Evolutionary conservation across 2,329 filamentous ascomycete species (phyloP), one percentile per base, ranked within the genome.

Genomic region (Alternaria alternata): DNA sequence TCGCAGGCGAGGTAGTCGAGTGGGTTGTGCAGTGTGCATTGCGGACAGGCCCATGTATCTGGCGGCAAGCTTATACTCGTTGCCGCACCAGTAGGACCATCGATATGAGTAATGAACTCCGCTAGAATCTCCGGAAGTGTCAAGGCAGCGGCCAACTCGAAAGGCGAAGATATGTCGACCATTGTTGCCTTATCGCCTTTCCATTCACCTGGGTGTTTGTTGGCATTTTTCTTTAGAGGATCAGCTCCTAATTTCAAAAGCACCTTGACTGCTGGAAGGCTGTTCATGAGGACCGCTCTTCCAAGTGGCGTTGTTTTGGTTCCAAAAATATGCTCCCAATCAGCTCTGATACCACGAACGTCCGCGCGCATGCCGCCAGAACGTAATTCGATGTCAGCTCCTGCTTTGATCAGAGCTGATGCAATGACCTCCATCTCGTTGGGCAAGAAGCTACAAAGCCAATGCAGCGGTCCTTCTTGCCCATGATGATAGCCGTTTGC

Each of bases 21-120:
- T 1, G 86, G 84, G 61, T 90, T 90, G 60, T 86, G 81, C 38
- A 89, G 83, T 0, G 88, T 90, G 75, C 88, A 90, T 60, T 84
- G 81, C 11, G 84, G 80, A 69, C 88, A 90, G 24, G 82, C 81
- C 88, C 88, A 90, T 42, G 83, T 79, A 54, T 80, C 70, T 4
- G 74, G 70, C 70, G 38, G 30, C 11, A 32, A 32, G 11, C 30
- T 32, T 32, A 4, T 12, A 12, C 9, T 32, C 11, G 30, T 32
- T n/a, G n/a, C 11, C 11, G 28, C 28, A 30, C 28, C 1, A 30
- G 9, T 11, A 12, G 28, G 28, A 11, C 28, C 28, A 30, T 30
- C 28, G 28, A 30, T 30, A 11, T 30, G 28, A 0, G 28, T 30
- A 11, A 30, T 12, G 8, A 30, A 30, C 8, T 30, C 28, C 28